Conservation (phyloP, 2,329 filamentous ascomycete genomes). For the Elsinoe fawcettii region DNA sequence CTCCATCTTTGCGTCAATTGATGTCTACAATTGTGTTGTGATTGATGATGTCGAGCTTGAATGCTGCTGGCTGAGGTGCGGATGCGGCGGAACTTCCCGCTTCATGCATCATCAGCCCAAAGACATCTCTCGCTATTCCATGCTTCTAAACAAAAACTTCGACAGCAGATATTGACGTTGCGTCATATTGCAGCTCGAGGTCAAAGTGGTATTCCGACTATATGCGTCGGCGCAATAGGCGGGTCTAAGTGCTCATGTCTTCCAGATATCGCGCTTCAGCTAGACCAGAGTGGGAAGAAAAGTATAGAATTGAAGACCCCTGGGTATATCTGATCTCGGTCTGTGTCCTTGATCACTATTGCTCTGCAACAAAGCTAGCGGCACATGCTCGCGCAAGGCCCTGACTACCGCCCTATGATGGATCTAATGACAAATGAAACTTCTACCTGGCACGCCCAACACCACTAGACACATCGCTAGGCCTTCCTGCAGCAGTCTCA, state of each 20-base stretch:
- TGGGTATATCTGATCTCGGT: not conserved
- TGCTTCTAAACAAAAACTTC: too few relatives aligned
- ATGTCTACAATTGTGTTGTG: not conserved
- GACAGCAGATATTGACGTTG: too few relatives aligned
- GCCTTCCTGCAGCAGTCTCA: not conserved
- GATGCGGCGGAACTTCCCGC: constrained; percentile 8
- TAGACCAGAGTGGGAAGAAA: too few relatives aligned
- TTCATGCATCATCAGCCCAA: not conserved
- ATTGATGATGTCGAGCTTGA: constrained; percentile 1
- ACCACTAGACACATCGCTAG: constrained; percentile 2
- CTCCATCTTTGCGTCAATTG: constrained; percentile 16
- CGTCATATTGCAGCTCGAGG: too few relatives aligned
- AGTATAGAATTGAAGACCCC: not conserved
- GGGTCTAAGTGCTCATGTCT: too few relatives aligned
- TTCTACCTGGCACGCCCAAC: not conserved
- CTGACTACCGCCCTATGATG: not conserved
- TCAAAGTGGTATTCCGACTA: too few relatives aligned
- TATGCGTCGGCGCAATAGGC: too few relatives aligned
- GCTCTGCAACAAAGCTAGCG: not conserved
- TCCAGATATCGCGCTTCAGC: too few relatives aligned
- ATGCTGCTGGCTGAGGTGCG: constrained; percentile 10
- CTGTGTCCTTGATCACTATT: not conserved
- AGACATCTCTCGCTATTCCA: too few relatives aligned
- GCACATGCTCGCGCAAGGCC: not conserved
- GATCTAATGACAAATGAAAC: not conserved